phyloP scores from a whole-genome alignment of 768 basidiomycete species.

The Boletus vinaceobasis region DNA sequence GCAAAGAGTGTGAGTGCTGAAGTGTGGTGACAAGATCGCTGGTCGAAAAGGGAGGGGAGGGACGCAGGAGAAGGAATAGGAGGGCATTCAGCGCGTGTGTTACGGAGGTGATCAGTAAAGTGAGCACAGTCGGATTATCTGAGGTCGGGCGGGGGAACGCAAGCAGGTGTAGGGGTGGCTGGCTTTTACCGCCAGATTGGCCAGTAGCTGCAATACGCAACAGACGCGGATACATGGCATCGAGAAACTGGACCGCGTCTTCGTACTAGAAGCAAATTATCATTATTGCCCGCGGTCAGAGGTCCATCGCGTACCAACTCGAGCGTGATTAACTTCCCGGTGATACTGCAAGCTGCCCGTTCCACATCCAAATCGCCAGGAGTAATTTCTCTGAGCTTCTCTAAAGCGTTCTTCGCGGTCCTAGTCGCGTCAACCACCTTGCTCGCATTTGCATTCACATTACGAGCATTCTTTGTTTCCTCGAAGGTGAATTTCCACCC shows the following conservation, averaged over 20 bases:
- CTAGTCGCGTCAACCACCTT: conserved; percentile 32
- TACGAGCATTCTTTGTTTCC: conserved; percentile 23
- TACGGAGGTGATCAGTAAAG: conserved; percentile 59
- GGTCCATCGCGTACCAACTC: conserved; percentile 57
- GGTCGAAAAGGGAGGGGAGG: conserved; percentile 16
- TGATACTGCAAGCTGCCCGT: conserved; percentile 63
- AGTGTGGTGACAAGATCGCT: conserved; percentile 32
- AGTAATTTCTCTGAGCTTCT: conserved; percentile 42
- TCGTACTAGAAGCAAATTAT: conserved; percentile 44
- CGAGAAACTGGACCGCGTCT: conserved; percentile 42
- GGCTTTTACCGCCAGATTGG: neutral
- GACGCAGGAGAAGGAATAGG: conserved; percentile 26
- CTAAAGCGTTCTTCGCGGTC: conserved; percentile 44
- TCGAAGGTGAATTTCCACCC: conserved; percentile 52
- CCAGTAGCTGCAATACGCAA: conserved; percentile 6
- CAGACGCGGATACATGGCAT: conserved; percentile 46
- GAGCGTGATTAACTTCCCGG: conserved; percentile 62
- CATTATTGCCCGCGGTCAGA: neutral
- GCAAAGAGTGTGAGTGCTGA: conserved; percentile 33
- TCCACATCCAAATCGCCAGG: conserved; percentile 63
- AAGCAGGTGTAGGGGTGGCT: conserved; percentile 29
- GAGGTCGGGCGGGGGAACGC: conserved; percentile 44
- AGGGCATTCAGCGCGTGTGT: conserved; percentile 48
- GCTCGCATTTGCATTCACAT: conserved; percentile 27
- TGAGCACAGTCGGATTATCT: conserved; percentile 37